phyloP scores from a whole-genome alignment of 768 basidiomycete species.

The Auricularia heimuer region DNA sequence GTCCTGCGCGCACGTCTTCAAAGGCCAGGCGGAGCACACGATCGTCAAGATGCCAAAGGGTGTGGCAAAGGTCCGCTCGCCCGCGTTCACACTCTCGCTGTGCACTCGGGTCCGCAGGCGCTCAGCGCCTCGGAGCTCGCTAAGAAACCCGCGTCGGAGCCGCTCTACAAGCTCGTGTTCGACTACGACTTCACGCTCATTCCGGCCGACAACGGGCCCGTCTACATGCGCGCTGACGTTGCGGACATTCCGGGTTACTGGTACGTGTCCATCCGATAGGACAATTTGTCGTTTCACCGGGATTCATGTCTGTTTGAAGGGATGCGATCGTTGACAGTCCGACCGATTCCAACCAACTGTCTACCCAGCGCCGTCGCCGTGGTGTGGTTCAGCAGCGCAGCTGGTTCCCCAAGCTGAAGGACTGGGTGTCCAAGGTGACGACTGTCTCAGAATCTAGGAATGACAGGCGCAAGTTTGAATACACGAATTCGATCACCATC shows the following conservation, averaged over 20 bases:
- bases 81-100: neutral
- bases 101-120: neutral
- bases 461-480: no score
- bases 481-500: no score
- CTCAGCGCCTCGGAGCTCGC: neutral
- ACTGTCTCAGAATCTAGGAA: no score
- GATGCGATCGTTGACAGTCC: no score
- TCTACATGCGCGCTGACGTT: neutral
- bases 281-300: no score
- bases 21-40: conserved; percentile 4
- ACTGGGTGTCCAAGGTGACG: no score
- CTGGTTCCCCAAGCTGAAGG: no score
- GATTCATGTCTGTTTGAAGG: no score
- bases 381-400: no score
- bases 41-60: conserved; percentile 6
- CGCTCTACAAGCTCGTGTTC: no score
- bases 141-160: neutral
- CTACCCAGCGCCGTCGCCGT: no score
- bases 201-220: conserved; percentile 5
- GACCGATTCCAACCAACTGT: no score
- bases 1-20: conserved; percentile 4
- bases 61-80: conserved; percentile 3
- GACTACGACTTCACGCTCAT: conserved; percentile 1
- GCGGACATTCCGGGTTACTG: conserved; percentile 1
- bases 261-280: neutral